Evolutionary conservation across 306 rosid genomes (phyloP).

Genomic region (Corylus americana): DNA sequence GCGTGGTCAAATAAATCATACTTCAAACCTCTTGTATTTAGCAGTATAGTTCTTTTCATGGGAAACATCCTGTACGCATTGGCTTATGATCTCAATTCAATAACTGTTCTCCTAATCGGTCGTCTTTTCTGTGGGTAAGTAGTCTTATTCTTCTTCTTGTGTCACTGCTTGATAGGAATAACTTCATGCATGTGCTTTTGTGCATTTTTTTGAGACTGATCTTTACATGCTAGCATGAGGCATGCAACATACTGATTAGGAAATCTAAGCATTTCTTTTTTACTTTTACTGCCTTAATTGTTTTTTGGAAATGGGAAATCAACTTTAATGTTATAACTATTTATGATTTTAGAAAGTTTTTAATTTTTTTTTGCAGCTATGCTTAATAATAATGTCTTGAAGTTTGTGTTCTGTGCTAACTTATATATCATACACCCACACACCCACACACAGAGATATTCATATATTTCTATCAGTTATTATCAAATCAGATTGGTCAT

Average conservation of each 20-base stretch:
- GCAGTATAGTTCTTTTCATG: constrained; percentile 75
- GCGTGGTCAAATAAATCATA: constrained; percentile 98
- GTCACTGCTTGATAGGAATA: constrained; percentile 22
- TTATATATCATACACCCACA: not conserved
- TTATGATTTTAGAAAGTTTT: no score
- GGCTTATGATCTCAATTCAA: constrained; percentile 79
- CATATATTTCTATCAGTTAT: not conserved
- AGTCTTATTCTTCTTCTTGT: constrained; percentile 30
- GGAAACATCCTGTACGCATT: constrained; percentile 87
- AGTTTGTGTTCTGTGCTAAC: not conserved
- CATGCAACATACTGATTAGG: not conserved
- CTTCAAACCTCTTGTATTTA: constrained; percentile 92
- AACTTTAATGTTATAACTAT: not conserved
- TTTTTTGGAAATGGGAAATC: not conserved
- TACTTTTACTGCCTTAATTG: not conserved
- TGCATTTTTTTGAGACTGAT: constrained; percentile 11
- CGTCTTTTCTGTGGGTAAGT: constrained; percentile 96
- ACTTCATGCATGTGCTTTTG: constrained; percentile 12
- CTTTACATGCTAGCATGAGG: not conserved
- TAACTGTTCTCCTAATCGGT: constrained; percentile 91
- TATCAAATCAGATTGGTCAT: not conserved
- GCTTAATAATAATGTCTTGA: no score
- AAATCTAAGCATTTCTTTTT: not conserved
- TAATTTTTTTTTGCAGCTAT: no score
- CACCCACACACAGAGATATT: not conserved